Base-by-base conservation (phyloP, 768 basidiomycete genomes). In the Hypsizygus marmoreus region DNA sequence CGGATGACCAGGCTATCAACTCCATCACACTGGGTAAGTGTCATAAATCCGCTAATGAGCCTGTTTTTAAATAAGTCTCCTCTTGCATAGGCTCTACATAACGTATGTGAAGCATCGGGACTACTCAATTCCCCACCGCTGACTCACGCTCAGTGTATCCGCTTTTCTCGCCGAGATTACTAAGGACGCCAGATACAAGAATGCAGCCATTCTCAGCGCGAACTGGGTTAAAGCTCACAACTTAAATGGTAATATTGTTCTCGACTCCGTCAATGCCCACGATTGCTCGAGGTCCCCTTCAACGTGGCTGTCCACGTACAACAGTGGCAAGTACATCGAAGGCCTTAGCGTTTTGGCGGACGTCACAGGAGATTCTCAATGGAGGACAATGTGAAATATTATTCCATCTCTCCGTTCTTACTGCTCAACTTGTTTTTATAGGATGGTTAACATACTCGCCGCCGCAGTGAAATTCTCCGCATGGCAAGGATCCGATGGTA, bases 241-340 rank as follows among this genome's bases (percentile, higher is more conserved):
- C 42, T 62, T 75, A 52, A 74, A 74, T 9, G 55, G 66, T 34
- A 52, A 68, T 40, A 65, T 80, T 12, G 66, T 76, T 4, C 63
- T 81, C 7, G 79, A 81, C 57, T 71, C 72, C 11, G 68, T 79
- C 38, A 61, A 71, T 45, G 77, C 62, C 8, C 60, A 67, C 20
- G 70, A 80, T 44, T 81, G 78, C 58, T 65, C 71, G 2, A 62
- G 73, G 24, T 74, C 76, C 0, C 69, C 76, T 2, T 54, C 70
- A 3, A 65, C 48, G 3, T 78, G 74, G 71, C 36, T 78, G 4
- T 80, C 79, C 59, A 79, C 79, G 0, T 80, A 80, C 50, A 81
- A 80, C 47, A 72, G 65, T 22, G 78, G 80, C 22, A 81, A 81
- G 46, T 74, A 67, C 39, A 67, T 80, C 17, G 79, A 81, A 53